Conservation (phyloP, 139 green algal species). For the Spirogloea muscicola region DNA sequence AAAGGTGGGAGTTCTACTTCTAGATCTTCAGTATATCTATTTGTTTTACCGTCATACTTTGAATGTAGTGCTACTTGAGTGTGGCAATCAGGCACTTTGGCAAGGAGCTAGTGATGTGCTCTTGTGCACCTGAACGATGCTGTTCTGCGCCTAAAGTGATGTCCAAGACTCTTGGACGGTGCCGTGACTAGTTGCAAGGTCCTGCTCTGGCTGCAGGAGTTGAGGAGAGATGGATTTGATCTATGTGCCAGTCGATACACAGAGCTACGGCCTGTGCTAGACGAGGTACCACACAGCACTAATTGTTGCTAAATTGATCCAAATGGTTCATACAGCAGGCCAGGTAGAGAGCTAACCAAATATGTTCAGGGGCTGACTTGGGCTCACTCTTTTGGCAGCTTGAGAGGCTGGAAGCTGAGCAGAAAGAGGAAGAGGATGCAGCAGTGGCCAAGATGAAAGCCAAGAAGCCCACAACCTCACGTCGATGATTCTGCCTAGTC, state of each 20-base stretch:
- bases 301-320: neutral
- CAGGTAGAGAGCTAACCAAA: neutral
- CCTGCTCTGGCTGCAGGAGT: slow-evolving; percentile 13
- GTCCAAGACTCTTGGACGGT: no score
- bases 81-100: neutral
- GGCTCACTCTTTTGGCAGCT: slow-evolving; percentile 22
- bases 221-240: slow-evolving; percentile 45
- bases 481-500: no score
- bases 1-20: slow-evolving; percentile 42
- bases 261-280: slow-evolving; percentile 41
- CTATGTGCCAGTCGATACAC: slow-evolving; percentile 35
- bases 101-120: neutral
- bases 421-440: slow-evolving; percentile 31
- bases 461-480: no score
- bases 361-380: neutral
- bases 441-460: slow-evolving; percentile 24
- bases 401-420: slow-evolving; percentile 25
- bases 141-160: no score
- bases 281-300: no score
- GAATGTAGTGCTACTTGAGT: neutral
- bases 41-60: no score
- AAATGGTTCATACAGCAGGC: neutral
- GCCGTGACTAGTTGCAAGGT: no score
- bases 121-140: neutral
- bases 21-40: no score